Base-by-base conservation (phyloP, 2,329 filamentous ascomycete genomes). In the Ramichloridium luteum region DNA sequence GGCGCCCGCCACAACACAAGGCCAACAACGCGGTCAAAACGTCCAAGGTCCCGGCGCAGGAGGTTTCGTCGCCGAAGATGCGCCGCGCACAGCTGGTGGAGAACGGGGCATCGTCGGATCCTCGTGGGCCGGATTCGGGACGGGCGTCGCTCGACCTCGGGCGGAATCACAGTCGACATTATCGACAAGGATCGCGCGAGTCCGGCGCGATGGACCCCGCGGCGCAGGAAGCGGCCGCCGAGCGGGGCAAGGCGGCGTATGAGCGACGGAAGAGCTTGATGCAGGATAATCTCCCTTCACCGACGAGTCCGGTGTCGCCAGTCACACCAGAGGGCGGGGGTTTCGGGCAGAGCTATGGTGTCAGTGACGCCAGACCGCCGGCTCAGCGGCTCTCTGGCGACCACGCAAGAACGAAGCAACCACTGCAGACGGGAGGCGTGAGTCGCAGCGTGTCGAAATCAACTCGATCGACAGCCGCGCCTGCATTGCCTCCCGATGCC, bases 201-300 rank as follows among this genome's bases (percentile, higher is more conserved):
- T n/a, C n/a, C n/a, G 12, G 13, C 6, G 16, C 16, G 15, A n/a
- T n/a, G n/a, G n/a, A n/a, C n/a, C 28, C 2, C 20, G 20, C 20
- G 8, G 20, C 20, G 20, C 8, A 23, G 8, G 20, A 23, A 8
- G 38, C 35, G 16, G 45, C 45, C 8, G 47, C 48, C 14, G 49
- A 50, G 26, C 34, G 50, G 32, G 51, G 51, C 22, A 50, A 47
- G 28, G 41, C 39, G 6, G 50, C 49, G 6, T 46, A 54, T 30
- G 51, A 54, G 33, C 38, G 45, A 23, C 43, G 50, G 12, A 51
- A 46, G 28, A 37, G 33, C 17, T 41, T 41, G 20, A 34, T 38
- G 15, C 35, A 32, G 9, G 27, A 30, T 15, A 12, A 34, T 38
- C 20, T 23, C 8, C 20, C 20, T 8, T 23, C 53, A 29, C 48